Evolutionary conservation across 768 basidiomycete species (phyloP).

Genomic region (Amanita rubescens): DNA sequence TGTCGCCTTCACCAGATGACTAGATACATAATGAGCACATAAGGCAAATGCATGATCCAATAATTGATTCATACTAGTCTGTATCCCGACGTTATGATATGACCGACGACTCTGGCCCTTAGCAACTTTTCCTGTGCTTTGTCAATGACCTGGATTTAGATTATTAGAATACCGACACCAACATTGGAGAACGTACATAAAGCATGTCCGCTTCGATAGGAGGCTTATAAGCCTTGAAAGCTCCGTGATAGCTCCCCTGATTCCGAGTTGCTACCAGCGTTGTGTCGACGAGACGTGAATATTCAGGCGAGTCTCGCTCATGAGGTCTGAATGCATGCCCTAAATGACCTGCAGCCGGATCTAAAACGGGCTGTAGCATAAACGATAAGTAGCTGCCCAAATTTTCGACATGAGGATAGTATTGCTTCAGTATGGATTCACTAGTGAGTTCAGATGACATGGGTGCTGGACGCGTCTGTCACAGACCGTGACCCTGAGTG

Average conservation of each 20-base stretch:
- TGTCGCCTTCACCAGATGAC: slow-evolving; percentile 27
- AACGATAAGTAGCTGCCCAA: slow-evolving; percentile 32
- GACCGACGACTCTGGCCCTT: slow-evolving; percentile 32
- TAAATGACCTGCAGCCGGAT: background rate
- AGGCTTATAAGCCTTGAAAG: slow-evolving; percentile 5
- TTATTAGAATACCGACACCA: background rate
- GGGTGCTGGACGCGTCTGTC: slow-evolving; percentile 5
- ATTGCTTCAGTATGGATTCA: slow-evolving; percentile 31
- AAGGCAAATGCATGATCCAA: background rate
- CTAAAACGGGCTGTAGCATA: slow-evolving; percentile 21
- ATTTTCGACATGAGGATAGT: slow-evolving; percentile 34
- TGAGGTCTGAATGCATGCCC: slow-evolving; percentile 5
- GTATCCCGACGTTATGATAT: slow-evolving; percentile 65
- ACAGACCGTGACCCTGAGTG: slow-evolving; percentile 1
- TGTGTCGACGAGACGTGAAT: slow-evolving; percentile 31
- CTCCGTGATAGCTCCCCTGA: background rate
- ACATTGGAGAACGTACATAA: slow-evolving; percentile 10
- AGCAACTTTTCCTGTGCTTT: slow-evolving; percentile 53
- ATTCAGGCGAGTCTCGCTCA: slow-evolving; percentile 20
- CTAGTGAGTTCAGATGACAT: slow-evolving; percentile 10
- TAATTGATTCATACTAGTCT: slow-evolving; percentile 36
- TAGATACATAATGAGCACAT: slow-evolving; percentile 11
- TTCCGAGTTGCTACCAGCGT: slow-evolving; percentile 38
- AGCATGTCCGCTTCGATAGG: slow-evolving; percentile 45
- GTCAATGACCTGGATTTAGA: slow-evolving; percentile 45